Evolutionary conservation across 2,329 filamentous ascomycete species (phyloP).

Genomic region (Beauveria sp.): DNA sequence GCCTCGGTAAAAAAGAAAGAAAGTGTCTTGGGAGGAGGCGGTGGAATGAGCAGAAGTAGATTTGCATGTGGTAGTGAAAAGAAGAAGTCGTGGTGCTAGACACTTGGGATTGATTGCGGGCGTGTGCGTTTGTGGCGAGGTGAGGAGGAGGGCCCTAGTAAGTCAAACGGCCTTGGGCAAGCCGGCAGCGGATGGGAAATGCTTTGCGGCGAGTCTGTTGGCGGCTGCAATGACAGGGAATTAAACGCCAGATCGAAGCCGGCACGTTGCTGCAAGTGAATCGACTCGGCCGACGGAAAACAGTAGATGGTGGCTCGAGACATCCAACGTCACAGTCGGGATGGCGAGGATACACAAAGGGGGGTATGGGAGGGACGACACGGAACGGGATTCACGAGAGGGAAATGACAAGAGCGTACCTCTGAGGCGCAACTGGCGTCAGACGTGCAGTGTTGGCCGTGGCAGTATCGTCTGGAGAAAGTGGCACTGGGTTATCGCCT

Average conservation of each 20-base stretch:
- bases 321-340: conserved; percentile 1
- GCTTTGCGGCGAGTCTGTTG: background rate
- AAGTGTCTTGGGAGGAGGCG: too few relatives aligned
- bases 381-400: background rate
- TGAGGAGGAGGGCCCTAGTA: background rate
- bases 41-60: background rate
- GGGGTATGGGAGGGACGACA: background rate
- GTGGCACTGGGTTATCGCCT: conserved; percentile 50
- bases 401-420: conserved; percentile 1
- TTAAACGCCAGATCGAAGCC: background rate
- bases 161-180: background rate
- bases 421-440: conserved; percentile 17
- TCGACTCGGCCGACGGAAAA: background rate
- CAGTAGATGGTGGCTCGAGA: background rate
- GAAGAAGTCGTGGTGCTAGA: conserved; percentile 9
- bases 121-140: background rate
- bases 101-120: background rate
- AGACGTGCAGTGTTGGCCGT: conserved; percentile 13
- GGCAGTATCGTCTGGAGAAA: conserved; percentile 30
- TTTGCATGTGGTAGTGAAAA: background rate
- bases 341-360: background rate
- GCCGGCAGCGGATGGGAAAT: background rate
- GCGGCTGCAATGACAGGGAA: background rate
- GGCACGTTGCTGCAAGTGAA: background rate
- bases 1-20: background rate